These are phyloP conservation scores for Pleurotus giganteus DNA, from an alignment of 768 basidiomycete genomes.

Conservation along the genomic window DNA sequence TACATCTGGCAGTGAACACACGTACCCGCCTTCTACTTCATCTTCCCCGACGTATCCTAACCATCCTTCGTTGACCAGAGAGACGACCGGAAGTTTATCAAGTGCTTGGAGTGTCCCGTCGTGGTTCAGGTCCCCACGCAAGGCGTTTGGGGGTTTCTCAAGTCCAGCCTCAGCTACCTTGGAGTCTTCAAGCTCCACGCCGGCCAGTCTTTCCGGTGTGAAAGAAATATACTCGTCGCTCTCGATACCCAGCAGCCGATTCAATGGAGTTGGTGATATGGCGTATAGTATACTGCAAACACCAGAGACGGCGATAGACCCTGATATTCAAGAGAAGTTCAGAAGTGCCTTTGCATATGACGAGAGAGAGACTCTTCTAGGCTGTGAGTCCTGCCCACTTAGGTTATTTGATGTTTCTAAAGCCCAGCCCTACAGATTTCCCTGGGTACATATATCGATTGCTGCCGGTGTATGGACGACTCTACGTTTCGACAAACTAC, in stretches of 20 bases:
- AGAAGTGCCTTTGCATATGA: slow-evolving; percentile 80
- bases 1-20: slow-evolving; percentile 48
- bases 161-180: slow-evolving; percentile 23
- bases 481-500: slow-evolving; percentile 89
- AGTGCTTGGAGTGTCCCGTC: slow-evolving; percentile 67
- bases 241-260: slow-evolving; percentile 28
- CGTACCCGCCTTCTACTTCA: slow-evolving; percentile 76
- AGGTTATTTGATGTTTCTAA: slow-evolving; percentile 10
- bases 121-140: slow-evolving; percentile 58
- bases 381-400: slow-evolving; percentile 58
- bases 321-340: slow-evolving; percentile 73
- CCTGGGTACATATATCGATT: slow-evolving; percentile 88
- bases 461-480: slow-evolving; percentile 83
- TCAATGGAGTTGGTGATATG: slow-evolving; percentile 50
- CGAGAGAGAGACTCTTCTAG: slow-evolving; percentile 82
- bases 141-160: slow-evolving; percentile 21
- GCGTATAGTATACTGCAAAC: slow-evolving; percentile 84
- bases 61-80: slow-evolving; percentile 47
- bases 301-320: slow-evolving; percentile 59
- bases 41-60: slow-evolving; percentile 46
- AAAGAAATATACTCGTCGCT: slow-evolving; percentile 60
- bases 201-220: slow-evolving; percentile 36
- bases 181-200: slow-evolving; percentile 22
- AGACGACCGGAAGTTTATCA: slow-evolving; percentile 22
- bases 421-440: slow-evolving; percentile 60